Base-by-base conservation (phyloP, 1,139 yeast species). In the Candida neerlandica region DNA sequence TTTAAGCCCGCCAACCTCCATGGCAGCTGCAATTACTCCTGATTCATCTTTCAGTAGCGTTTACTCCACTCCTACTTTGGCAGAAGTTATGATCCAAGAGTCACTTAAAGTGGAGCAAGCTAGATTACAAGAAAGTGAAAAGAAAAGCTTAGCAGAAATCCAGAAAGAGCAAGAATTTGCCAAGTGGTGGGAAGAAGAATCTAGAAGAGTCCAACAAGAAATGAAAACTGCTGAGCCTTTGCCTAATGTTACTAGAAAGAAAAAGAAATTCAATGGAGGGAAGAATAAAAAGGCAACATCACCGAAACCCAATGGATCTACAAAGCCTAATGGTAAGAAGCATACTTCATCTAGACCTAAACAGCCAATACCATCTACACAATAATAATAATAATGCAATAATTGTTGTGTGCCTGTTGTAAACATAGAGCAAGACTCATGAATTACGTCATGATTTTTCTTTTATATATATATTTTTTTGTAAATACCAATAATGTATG, bases 111-210 rank as follows among this genome's bases (percentile, higher is more conserved):
- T 72, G 5, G 78, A 76, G 50, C 69, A 67, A 46, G 61, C 64
- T 1, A 65, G 66, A 39, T 55, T 62, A n/a, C 69, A 63, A 50
- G 71, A 63, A 32, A 44, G 43, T 0, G 69, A 68, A 45, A 56
- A 65, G 34, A 77, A 70, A 53, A 77, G 86, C 2, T 67, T 89
- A 37, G 81, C 78, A 39, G 96, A 89, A 54, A 79, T 88, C 46
- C 90, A 85, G 64, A 84, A 84, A 57, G 96, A 89, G 58, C 89
- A 87, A 60, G 90, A 85, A 60, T 89, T 89, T 69, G 88, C 84
- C 16, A 75, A 69, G 53, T 89, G 96, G 96, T 89, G 95, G 92
- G 86, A 80, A 44, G 83, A 81, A 55, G 96, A 89, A 60, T 75
- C 87, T 37, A 71, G 71, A 18, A 69, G 80, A 44, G 86, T 84